Percentiles rank a stretch among this genome's conserved stretches.
These are phyloP conservation scores for Senna tora DNA, from an alignment of 306 rosid species.

Conservation along the genomic window DNA sequence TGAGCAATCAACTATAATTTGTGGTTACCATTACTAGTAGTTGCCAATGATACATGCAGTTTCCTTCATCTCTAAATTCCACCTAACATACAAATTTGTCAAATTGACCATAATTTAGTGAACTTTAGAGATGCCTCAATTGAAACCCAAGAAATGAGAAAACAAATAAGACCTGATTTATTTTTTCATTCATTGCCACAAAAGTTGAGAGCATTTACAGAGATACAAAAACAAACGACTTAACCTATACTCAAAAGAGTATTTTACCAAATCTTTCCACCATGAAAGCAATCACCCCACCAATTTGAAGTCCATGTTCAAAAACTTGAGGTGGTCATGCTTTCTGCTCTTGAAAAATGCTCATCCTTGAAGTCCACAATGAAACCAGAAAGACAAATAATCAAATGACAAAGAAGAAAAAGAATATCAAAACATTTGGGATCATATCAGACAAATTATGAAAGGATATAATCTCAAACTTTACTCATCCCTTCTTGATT, in stretches of 20 bases:
- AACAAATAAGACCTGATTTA: background rate
- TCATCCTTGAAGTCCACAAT: background rate
- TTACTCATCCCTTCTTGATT: background rate
- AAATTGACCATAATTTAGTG: background rate
- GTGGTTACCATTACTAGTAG: background rate
- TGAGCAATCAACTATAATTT: background rate
- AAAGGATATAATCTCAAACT: slow-evolving; percentile 13
- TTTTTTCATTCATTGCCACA: background rate
- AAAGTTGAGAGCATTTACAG: background rate
- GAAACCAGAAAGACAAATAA: background rate
- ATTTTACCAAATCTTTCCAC: background rate
- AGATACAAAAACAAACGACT: background rate
- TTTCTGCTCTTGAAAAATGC: background rate
- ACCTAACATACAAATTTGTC: background rate
- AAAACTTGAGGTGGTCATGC: slow-evolving; percentile 25
- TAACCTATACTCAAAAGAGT: background rate
- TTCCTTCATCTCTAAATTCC: background rate
- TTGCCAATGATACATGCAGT: background rate
- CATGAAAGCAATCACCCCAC: slow-evolving; percentile 31
- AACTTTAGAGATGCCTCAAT: background rate
- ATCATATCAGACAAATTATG: background rate
- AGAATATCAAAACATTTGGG: background rate
- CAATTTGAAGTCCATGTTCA: background rate
- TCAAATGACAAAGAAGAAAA: background rate
- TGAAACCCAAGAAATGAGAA: background rate